Evolutionary conservation across 2,329 filamentous ascomycete species (phyloP).

Genomic region (Neospermospora avenae): DNA sequence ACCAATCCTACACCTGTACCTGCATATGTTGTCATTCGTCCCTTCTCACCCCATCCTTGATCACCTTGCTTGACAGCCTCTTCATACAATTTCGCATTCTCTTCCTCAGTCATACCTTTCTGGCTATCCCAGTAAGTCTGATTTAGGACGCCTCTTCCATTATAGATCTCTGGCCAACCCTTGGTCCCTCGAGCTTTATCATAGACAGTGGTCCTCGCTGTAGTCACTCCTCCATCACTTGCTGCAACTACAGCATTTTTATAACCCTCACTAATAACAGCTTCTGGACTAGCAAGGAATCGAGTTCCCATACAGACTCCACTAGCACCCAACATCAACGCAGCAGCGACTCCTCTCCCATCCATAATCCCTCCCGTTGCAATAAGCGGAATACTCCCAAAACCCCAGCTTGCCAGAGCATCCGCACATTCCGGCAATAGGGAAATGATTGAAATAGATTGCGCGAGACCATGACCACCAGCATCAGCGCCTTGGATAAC

Average conservation of each 20-base stretch:
- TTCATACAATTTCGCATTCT: slow-evolving; percentile 41
- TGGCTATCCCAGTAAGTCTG: slow-evolving; percentile 45
- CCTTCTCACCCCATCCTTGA: slow-evolving; percentile 48
- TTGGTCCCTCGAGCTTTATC: slow-evolving; percentile 52
- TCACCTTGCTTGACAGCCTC: slow-evolving; percentile 48
- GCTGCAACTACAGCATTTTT: slow-evolving; percentile 43
- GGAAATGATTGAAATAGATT: slow-evolving; percentile 34
- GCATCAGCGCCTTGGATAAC: slow-evolving; percentile 39
- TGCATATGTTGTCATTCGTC: slow-evolving; percentile 59
- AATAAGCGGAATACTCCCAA: slow-evolving; percentile 30
- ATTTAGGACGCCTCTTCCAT: slow-evolving; percentile 57
- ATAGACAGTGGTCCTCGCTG: slow-evolving; percentile 48
- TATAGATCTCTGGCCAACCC: slow-evolving; percentile 55
- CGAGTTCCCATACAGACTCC: slow-evolving; percentile 50
- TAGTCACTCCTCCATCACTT: slow-evolving; percentile 49
- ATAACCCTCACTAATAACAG: slow-evolving; percentile 45
- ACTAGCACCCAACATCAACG: slow-evolving; percentile 35
- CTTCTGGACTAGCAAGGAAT: slow-evolving; percentile 46
- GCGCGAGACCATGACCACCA: slow-evolving; percentile 37
- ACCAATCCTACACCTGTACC: slow-evolving; percentile 60
- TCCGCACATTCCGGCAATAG: slow-evolving; percentile 37
- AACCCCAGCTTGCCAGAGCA: slow-evolving; percentile 25
- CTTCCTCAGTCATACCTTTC: slow-evolving; percentile 37
- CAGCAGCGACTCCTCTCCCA: slow-evolving; percentile 37
- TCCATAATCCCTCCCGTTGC: slow-evolving; percentile 39